Percentiles rank a stretch among this genome's conserved stretches.
phyloP scores from a whole-genome alignment of 768 basidiomycete genomes.

The Rhizopogon vulgaris region DNA sequence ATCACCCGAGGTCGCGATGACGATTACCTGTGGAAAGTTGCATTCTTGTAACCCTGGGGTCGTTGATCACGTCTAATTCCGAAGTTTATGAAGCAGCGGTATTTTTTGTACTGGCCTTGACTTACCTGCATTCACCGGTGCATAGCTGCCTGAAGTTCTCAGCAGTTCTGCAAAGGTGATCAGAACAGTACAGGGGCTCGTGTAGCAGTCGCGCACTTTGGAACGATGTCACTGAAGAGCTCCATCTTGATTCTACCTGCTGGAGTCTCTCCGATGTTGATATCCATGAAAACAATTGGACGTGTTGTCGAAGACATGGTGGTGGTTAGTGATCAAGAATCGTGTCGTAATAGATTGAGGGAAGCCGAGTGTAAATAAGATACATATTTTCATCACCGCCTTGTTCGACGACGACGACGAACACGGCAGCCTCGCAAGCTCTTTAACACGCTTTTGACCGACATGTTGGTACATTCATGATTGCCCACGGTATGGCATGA shows the following conservation, averaged over 20 bases:
- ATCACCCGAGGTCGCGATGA: background rate
- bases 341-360: background rate
- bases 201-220: constrained; percentile 56
- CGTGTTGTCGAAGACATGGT: constrained; percentile 48
- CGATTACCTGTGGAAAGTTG: constrained; percentile 85
- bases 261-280: constrained; percentile 94
- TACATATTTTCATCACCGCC: background rate
- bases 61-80: constrained; percentile 47
- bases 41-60: constrained; percentile 87
- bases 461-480: no score
- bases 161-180: constrained; percentile 60
- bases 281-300: constrained; percentile 95
- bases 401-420: background rate
- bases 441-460: background rate
- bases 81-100: constrained; percentile 10
- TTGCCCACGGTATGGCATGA: background rate
- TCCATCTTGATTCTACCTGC: constrained; percentile 97
- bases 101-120: background rate
- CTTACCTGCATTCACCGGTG: constrained; percentile 91
- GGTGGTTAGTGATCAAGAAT: background rate
- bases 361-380: background rate
- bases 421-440: background rate
- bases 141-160: constrained; percentile 98
- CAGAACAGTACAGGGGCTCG: background rate
- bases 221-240: constrained; percentile 91